These are phyloP conservation scores for Cystofilobasidium capitatum DNA, from an alignment of 768 basidiomycete species.

Conservation along the genomic window DNA sequence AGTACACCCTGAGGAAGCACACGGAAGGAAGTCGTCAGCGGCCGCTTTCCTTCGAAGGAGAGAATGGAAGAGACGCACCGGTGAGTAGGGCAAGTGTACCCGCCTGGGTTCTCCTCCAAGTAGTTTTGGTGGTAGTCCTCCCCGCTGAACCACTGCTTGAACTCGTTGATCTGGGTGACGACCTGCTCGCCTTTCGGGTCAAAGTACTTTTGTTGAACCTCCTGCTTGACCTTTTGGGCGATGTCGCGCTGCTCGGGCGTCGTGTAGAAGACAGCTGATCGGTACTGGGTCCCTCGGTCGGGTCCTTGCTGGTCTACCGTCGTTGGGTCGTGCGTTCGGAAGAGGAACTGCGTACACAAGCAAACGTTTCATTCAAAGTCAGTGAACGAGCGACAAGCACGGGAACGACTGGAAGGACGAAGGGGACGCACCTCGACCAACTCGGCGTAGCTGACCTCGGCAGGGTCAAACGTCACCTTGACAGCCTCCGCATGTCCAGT, in stretches of 20 bases:
- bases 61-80: background rate
- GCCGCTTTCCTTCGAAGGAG: no score
- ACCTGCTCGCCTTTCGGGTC: slow-evolving; percentile 60
- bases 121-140: slow-evolving; percentile 43
- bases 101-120: slow-evolving; percentile 65
- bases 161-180: slow-evolving; percentile 62
- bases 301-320: slow-evolving; percentile 48
- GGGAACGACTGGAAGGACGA: background rate
- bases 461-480: slow-evolving; percentile 65
- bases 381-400: background rate
- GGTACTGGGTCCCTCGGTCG: slow-evolving; percentile 71
- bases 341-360: slow-evolving; percentile 66
- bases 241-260: slow-evolving; percentile 59
- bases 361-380: background rate
- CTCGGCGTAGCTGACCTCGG: slow-evolving; percentile 65
- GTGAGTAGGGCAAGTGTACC: slow-evolving; percentile 89
- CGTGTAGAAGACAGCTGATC: slow-evolving; percentile 80
- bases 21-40: background rate
- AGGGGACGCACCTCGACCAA: slow-evolving; percentile 49
- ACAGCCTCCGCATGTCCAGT: slow-evolving; percentile 86
- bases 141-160: slow-evolving; percentile 60
- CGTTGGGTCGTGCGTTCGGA: slow-evolving; percentile 87
- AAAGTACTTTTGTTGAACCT: slow-evolving; percentile 67
- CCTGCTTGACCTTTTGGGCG: slow-evolving; percentile 66
- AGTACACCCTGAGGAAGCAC: slow-evolving; percentile 50